Base-by-base conservation (phyloP, 768 basidiomycete species). In the Gloeopeniophorella convolvens region DNA sequence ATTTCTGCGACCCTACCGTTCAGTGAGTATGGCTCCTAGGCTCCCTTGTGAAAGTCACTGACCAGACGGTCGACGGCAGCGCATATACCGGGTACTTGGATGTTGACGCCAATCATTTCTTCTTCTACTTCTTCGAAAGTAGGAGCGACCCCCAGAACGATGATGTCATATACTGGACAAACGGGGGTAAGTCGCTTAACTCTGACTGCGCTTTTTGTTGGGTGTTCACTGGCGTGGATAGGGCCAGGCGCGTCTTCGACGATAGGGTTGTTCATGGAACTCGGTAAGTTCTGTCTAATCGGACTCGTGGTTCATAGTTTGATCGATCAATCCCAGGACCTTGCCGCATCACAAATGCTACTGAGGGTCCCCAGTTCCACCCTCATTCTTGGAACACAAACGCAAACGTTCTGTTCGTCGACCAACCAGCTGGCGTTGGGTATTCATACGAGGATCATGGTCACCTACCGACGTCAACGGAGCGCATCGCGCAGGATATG, bases 351-450 rank as follows among this genome's bases (percentile, higher is more conserved):
- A 66, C 71, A 9, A 70, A 72, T n/a, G 66, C 67, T 35, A 72
- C 80, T 28, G 73, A 72, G 23, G 71, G 12, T 5, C 42, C 81
- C 1, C 71, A 67, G 2, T 77, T 71, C 60, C 75, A 83, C 51
- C 75, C 77, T 0, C 73, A 83, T 40, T 74, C 79, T 0, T 86
- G 84, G 85, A 86, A 82, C 56, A 71, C 72, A n/a, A 77, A 83
- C 41, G 80, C 83, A 3, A 82, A 80, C 45, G 66, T 82, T 7
- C 66, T 73, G 61, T 77, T 63, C 66, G 71, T 68, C 58, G 75
- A 67, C 66, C 76, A 68, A 45, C 69, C 69, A 3, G 56, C 65
- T 8, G 64, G 63, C 26, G 66, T 67, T 24, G 65, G 65, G 18
- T 73, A 69, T 59, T 70, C 68, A 16, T 66, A 69, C 37, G 70